phyloP scores from a whole-genome alignment of 2,329 filamentous ascomycete genomes.

The Meredithiella fracta region DNA sequence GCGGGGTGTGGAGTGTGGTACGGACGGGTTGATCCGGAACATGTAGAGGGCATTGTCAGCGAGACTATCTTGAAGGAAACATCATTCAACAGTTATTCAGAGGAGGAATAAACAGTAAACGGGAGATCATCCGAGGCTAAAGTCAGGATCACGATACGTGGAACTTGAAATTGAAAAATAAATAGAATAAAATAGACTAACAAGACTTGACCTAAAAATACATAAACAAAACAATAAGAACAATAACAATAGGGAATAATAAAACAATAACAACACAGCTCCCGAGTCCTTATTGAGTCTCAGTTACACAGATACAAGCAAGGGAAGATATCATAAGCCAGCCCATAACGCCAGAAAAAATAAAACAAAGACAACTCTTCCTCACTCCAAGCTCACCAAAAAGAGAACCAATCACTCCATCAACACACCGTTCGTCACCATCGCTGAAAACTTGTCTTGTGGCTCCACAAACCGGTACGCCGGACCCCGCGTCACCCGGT shows the following conservation, averaged over 20 bases:
- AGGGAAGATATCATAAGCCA: constrained; percentile 1
- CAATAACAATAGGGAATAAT: background rate
- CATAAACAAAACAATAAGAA: constrained; percentile 2
- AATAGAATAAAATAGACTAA: background rate
- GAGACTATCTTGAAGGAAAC: constrained; percentile 50
- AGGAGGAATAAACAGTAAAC: constrained; percentile 44
- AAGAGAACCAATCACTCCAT: constrained; percentile 19
- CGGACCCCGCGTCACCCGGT: constrained; percentile 31
- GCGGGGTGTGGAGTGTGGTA: constrained; percentile 69
- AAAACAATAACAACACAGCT: background rate
- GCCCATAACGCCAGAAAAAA: constrained; percentile 5
- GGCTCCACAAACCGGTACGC: constrained; percentile 29
- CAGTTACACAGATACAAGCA: background rate
- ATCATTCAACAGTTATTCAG: constrained; percentile 57
- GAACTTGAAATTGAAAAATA: background rate
- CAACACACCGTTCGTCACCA: constrained; percentile 27
- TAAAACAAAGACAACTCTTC: background rate
- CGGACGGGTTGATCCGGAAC: constrained; percentile 55
- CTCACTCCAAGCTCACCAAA: background rate
- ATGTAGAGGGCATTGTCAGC: constrained; percentile 59
- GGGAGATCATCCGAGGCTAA: constrained; percentile 26
- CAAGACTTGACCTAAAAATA: background rate
- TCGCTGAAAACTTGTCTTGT: constrained; percentile 25
- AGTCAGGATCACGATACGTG: background rate
- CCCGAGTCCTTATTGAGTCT: background rate